Conservation (phyloP, 805 yeast species). For the Kluyveromyces dobzhanskii region DNA sequence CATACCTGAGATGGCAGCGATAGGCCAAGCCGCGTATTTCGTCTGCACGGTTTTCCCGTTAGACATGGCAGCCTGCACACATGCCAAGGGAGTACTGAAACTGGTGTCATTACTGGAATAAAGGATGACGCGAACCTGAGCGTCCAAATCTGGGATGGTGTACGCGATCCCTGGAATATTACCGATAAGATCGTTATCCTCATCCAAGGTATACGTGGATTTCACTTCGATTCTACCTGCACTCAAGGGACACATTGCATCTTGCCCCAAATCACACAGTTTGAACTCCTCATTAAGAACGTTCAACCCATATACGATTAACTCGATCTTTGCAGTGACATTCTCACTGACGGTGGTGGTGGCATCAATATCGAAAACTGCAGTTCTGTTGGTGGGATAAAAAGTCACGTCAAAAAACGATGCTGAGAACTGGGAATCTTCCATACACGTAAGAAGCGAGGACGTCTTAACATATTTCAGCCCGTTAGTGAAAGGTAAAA, state of each 20-base stretch:
- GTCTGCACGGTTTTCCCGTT: conserved; percentile 95
- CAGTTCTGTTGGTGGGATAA: conserved; percentile 56
- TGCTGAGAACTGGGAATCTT: conserved; percentile 78
- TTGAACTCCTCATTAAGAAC: conserved; percentile 46
- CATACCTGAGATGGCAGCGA: conserved; percentile 82
- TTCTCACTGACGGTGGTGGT: conserved; percentile 69
- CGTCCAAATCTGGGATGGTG: conserved; percentile 91
- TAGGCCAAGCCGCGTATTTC: conserved; percentile 89
- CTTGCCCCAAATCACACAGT: conserved; percentile 55
- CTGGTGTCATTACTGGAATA: conserved; percentile 41
- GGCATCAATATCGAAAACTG: conserved; percentile 63
- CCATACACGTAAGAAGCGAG: conserved; percentile 88
- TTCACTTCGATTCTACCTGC: conserved; percentile 79
- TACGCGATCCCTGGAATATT: conserved; percentile 78
- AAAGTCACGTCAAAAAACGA: conserved; percentile 69
- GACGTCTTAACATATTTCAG: conserved; percentile 37
- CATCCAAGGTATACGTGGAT: conserved; percentile 38
- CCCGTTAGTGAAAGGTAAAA: not conserved
- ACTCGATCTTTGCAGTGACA: conserved; percentile 53
- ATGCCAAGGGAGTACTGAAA: conserved; percentile 53
- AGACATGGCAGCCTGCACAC: conserved; percentile 79
- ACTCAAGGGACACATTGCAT: conserved; percentile 68
- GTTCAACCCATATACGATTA: conserved; percentile 76
- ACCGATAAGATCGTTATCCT: conserved; percentile 29
- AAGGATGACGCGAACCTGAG: conserved; percentile 69